Evolutionary conservation across 176 grass and related monocot genomes (phyloP).

Genomic region (sorghum (Sorghum bicolor)): DNA sequence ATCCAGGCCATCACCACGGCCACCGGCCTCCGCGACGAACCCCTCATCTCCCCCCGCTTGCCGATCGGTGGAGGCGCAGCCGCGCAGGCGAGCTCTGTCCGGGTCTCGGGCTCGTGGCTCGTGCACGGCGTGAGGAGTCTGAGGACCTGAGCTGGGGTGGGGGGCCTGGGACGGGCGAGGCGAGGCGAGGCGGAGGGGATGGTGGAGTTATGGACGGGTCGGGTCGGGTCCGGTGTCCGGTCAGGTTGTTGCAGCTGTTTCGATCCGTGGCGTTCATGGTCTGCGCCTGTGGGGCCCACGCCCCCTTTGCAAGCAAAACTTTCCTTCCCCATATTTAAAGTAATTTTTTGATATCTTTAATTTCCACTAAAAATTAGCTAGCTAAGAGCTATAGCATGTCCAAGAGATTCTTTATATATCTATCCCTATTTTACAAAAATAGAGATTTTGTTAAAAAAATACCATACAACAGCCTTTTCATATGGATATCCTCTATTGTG

Average conservation of each 20-base stretch:
- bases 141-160: background rate
- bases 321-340: no score
- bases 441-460: no score
- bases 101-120: background rate
- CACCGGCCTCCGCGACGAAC: constrained; percentile 50
- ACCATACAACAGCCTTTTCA: no score
- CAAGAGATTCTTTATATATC: no score
- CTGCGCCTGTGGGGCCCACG: background rate
- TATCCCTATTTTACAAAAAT: no score
- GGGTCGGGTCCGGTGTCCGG: background rate
- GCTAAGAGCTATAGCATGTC: no score
- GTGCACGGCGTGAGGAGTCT: background rate
- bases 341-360: no score
- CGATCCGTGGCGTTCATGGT: constrained; percentile 1
- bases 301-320: background rate
- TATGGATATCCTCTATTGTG: no score
- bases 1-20: constrained; percentile 54
- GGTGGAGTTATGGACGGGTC: constrained; percentile 1
- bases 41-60: constrained; percentile 42
- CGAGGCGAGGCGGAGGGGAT: background rate
- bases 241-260: constrained; percentile 35
- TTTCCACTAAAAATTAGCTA: no score
- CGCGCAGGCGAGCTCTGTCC: background rate
- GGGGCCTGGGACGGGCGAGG: background rate
- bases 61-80: constrained; percentile 20